phyloP scores from a whole-genome alignment of 1,139 yeast genomes.

The Yamadazyma atmosphaerica region DNA sequence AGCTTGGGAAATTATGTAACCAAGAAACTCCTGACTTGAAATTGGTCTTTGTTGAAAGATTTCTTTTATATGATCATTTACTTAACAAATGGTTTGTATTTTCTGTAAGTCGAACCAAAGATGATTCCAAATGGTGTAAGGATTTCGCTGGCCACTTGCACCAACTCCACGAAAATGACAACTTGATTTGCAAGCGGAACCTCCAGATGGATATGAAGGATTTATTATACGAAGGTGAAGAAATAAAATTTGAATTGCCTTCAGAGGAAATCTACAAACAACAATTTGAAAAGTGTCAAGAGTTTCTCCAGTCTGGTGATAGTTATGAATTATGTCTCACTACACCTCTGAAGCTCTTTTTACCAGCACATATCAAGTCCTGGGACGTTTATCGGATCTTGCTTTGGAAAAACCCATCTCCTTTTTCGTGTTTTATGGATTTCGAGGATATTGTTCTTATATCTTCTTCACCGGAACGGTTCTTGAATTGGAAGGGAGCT shows the following conservation, averaged over 20 bases:
- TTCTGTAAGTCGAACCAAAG: slow-evolving; percentile 42
- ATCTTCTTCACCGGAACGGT: slow-evolving; percentile 94
- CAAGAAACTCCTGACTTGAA: slow-evolving; percentile 66
- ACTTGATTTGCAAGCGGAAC: slow-evolving; percentile 15
- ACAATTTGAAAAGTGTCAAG: slow-evolving; percentile 67
- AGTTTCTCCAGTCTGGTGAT: slow-evolving; percentile 73
- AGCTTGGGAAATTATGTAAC: slow-evolving; percentile 30
- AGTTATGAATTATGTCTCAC: slow-evolving; percentile 94
- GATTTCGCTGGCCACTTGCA: slow-evolving; percentile 16
- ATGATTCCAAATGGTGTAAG: slow-evolving; percentile 35
- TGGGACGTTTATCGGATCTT: slow-evolving; percentile 83
- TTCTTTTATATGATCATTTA: slow-evolving; percentile 54
- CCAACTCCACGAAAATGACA: background rate
- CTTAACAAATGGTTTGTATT: slow-evolving; percentile 54
- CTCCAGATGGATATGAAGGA: slow-evolving; percentile 31
- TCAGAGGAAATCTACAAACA: slow-evolving; percentile 51
- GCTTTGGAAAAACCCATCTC: slow-evolving; percentile 80
- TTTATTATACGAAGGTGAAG: slow-evolving; percentile 21
- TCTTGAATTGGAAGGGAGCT: slow-evolving; percentile 69
- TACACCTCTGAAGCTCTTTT: slow-evolving; percentile 63
- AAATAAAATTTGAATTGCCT: slow-evolving; percentile 52
- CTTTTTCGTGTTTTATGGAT: slow-evolving; percentile 80
- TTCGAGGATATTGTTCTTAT: slow-evolving; percentile 71
- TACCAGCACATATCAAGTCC: slow-evolving; percentile 48
- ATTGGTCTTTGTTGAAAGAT: slow-evolving; percentile 68